Percentiles rank a stretch among this genome's conserved stretches.
These are phyloP conservation scores for Penicillium sp. DNA, from an alignment of 2,329 filamentous ascomycete species.

Conservation along the genomic window DNA sequence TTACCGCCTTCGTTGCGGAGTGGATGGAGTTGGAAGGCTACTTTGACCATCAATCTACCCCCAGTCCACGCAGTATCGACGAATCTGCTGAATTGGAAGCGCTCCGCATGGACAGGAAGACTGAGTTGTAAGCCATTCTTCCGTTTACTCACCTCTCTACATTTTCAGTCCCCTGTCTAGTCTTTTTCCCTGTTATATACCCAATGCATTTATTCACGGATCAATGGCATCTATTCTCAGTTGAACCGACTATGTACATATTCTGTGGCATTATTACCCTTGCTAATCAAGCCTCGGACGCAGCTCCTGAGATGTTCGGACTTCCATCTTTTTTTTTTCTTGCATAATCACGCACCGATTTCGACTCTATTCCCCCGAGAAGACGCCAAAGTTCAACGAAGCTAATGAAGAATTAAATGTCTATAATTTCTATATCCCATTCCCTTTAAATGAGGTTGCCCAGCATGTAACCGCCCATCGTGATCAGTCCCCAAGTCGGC, in stretches of 20 bases:
- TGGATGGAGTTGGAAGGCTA: conserved; percentile 81
- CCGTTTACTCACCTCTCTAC: conserved; percentile 12
- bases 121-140: conserved; percentile 43
- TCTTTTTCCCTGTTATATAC: conserved; percentile 11
- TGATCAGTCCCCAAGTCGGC: conserved; percentile 49
- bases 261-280: not conserved
- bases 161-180: not conserved
- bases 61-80: conserved; percentile 8
- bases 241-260: not conserved
- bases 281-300: conserved; percentile 2
- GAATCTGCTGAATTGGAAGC: conserved; percentile 13
- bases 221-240: not conserved
- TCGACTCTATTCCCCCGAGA: not conserved
- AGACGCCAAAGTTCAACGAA: not conserved
- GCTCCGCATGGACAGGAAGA: conserved; percentile 31
- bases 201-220: conserved; percentile 7
- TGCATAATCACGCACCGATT: not conserved
- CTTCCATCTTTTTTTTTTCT: not conserved
- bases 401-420: not conserved
- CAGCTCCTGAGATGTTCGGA: not conserved
- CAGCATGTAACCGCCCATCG: conserved; percentile 50
- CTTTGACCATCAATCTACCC: conserved; percentile 34
- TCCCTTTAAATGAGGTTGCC: conserved; percentile 37
- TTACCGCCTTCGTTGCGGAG: conserved; percentile 81
- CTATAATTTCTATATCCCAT: not conserved